These are phyloP conservation scores for Colletotrichum godetiae DNA, from an alignment of 2,329 filamentous ascomycete species.

Conservation along the genomic window DNA sequence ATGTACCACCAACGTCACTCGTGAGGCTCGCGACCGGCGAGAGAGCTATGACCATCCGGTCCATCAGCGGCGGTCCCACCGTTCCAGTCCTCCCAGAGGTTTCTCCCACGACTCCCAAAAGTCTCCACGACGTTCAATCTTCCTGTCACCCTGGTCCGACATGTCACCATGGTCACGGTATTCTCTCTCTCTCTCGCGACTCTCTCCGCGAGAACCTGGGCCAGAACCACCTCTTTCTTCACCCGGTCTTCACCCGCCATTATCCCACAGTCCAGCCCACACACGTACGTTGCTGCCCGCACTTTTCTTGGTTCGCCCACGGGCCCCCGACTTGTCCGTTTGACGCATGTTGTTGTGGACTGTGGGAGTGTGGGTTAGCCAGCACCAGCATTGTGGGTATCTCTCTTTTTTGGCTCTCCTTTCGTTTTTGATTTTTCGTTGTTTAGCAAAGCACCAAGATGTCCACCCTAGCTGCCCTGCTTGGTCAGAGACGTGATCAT, in stretches of 20 bases:
- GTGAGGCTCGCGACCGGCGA: not conserved
- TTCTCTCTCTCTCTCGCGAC: slow-evolving; percentile 2
- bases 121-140: no score
- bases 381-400: not conserved
- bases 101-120: no score
- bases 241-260: not conserved
- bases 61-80: not conserved
- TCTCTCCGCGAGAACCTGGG: not conserved
- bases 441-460: not conserved
- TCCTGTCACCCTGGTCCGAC: not conserved
- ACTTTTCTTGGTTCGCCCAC: slow-evolving; percentile 31
- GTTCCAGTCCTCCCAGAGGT: not conserved
- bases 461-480: not conserved
- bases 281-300: slow-evolving; percentile 22
- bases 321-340: slow-evolving; percentile 35
- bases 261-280: slow-evolving; percentile 23
- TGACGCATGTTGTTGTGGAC: not conserved
- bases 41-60: not conserved
- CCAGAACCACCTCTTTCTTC: slow-evolving; percentile 15
- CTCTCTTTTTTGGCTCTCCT: not conserved
- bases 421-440: not conserved
- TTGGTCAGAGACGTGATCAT: slow-evolving; percentile 28
- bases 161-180: not conserved
- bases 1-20: slow-evolving; percentile 1
- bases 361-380: not conserved